A percentile compares a stretch with the other conserved stretches of the same genome.
Conservation (phyloP, 768 basidiomycete species). For the Galerina marginata region DNA sequence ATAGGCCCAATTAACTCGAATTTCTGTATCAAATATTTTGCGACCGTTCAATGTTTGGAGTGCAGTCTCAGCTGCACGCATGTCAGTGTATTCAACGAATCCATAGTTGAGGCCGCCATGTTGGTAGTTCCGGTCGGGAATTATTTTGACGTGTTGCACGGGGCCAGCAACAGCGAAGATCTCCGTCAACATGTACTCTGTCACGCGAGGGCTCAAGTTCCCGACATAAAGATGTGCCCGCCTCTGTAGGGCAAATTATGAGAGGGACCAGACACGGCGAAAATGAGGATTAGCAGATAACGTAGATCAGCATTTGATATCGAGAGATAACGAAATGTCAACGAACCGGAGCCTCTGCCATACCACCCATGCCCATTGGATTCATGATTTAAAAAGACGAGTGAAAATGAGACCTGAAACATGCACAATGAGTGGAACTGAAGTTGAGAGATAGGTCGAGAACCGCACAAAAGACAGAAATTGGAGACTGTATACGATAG, state of each 20-base stretch:
- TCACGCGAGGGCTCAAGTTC: conserved; percentile 95
- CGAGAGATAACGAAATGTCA: conserved; percentile 20
- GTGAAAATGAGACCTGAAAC: conserved; percentile 55
- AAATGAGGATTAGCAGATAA: conserved; percentile 19
- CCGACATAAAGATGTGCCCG: conserved; percentile 99
- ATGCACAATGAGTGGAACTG: conserved; percentile 19
- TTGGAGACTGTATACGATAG: conserved; percentile 53
- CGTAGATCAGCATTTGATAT: conserved; percentile 36
- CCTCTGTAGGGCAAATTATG: conserved; percentile 52
- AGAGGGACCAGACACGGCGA: conserved; percentile 24
- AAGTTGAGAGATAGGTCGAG: conserved; percentile 26
- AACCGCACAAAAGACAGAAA: conserved; percentile 59
- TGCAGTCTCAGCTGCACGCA: conserved; percentile 99
- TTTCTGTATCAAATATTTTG: conserved; percentile 99
- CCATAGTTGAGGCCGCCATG: conserved; percentile 99
- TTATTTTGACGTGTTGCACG: conserved; percentile 99
- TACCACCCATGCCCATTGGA: conserved; percentile 70
- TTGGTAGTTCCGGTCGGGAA: conserved; percentile 98
- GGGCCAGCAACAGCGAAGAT: conserved; percentile 96
- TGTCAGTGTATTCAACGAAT: conserved; percentile 98
- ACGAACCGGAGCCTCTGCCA: conserved; percentile 82
- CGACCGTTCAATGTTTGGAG: conserved; percentile 97
- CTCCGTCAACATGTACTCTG: conserved; percentile 99
- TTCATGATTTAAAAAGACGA: conserved; percentile 73
- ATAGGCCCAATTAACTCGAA: conserved; percentile 99